Base-by-base conservation (phyloP, 768 basidiomycete species). In the Suillus sp. region DNA sequence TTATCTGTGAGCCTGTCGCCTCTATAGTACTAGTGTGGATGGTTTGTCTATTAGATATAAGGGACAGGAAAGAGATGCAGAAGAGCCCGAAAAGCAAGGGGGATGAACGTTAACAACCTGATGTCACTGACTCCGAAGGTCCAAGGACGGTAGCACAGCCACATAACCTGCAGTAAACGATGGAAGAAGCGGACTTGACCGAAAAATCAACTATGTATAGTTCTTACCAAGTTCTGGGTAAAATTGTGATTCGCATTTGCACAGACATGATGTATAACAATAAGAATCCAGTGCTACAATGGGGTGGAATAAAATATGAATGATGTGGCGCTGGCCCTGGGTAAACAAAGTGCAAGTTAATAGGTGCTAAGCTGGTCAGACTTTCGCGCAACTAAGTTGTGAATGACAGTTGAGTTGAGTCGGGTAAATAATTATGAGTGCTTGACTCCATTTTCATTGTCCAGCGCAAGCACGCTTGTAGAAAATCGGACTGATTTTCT, bases 401-500 rank as follows among this genome's bases (percentile, higher is more conserved):
- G 25, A 32, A 16, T 57, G n/a, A n/a, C n/a, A n/a, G n/a, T n/a
- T n/a, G 37, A 43, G 18, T 58, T 18, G 37, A 58, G 53, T 64
- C 35, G 10, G 13, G 32, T 59, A 37, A 13, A 42, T 56, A 35
- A 10, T 22, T 34, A 63, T 42, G 38, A 25, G 14, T 62, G n/a
- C 37, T 11, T 37, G 30, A 57, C 4, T 27, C 14, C 25, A 40
- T 58, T 45, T 56, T 37, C 25, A 54, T 73, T 61, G 62, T 71
- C 67, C 54, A 72, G 66, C 38, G 69, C 77, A 54, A 74, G 73
- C 57, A 78, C 75, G 65, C 81, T 78, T 30, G 79, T 76, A n/a
- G 84, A 83, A 72, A 89, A 89, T 55, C 87, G 81, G 42, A 89
- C 87, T 2, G 82, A 84, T 70, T 89, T 89, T 66, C 83, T 84